Conservation (phyloP, 371 early-diverging fungal genomes). For the Parasitella parasitica region DNA sequence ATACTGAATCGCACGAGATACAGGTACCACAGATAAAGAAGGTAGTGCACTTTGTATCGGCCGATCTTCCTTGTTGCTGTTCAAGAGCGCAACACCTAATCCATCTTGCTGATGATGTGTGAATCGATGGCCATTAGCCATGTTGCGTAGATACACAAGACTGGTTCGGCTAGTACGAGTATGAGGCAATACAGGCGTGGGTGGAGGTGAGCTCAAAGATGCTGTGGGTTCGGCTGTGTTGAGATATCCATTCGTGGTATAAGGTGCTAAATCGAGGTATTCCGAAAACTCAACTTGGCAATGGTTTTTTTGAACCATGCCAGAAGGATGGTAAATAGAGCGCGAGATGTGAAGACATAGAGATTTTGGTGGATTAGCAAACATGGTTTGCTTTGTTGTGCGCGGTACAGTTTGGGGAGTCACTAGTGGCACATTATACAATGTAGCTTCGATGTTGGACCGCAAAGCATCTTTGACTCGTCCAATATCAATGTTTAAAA, state of each 20-base stretch:
- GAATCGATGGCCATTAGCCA: constrained; percentile 45
- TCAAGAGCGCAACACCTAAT: constrained; percentile 30
- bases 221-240: constrained; percentile 44
- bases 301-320: constrained; percentile 67
- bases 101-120: constrained; percentile 36
- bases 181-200: constrained; percentile 25
- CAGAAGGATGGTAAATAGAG: constrained; percentile 65
- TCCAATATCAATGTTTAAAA: constrained; percentile 30
- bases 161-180: constrained; percentile 41
- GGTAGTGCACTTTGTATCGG: constrained; percentile 39
- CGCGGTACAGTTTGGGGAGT: constrained; percentile 28
- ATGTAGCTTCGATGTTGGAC: constrained; percentile 36
- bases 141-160: constrained; percentile 49
- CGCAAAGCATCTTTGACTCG: constrained; percentile 35
- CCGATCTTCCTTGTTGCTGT: constrained; percentile 28
- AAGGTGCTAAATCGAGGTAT: constrained; percentile 64
- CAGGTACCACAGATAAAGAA: constrained; percentile 33
- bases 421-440: constrained; percentile 41
- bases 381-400: constrained; percentile 64
- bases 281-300: constrained; percentile 62
- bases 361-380: constrained; percentile 62
- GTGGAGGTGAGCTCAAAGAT: constrained; percentile 37
- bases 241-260: constrained; percentile 58
- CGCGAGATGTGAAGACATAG: constrained; percentile 77
- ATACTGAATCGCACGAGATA: constrained; percentile 52